phyloP scores from a whole-genome alignment of 345 rosid genomes.

The Acer yangbiense region DNA sequence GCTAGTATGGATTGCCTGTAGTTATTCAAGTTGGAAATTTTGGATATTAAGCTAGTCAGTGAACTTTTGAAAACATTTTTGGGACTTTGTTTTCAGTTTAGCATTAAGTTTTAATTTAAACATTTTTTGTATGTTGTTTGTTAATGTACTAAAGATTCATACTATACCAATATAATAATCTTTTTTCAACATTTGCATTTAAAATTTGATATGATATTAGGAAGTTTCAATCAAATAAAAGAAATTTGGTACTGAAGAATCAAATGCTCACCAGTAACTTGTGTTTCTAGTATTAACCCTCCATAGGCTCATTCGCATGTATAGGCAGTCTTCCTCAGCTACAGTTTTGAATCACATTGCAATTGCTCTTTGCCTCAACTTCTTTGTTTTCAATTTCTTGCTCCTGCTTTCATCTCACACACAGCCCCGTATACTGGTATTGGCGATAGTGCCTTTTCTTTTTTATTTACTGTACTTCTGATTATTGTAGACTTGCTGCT shows the following conservation, averaged over 20 bases:
- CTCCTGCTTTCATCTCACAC: background rate
- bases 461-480: constrained; percentile 14
- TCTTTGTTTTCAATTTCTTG: background rate
- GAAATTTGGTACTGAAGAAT: background rate
- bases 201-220: background rate
- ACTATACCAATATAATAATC: background rate
- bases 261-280: background rate
- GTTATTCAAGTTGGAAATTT: background rate
- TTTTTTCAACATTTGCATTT: background rate
- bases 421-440: background rate
- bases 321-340: background rate
- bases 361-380: background rate
- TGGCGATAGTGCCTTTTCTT: background rate
- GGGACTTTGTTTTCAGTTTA: background rate
- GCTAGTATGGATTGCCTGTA: background rate
- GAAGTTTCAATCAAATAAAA: background rate
- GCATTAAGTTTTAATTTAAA: background rate
- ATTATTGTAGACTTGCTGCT: constrained; percentile 62
- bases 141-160: background rate
- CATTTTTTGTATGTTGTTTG: constrained; percentile 3
- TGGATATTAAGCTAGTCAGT: background rate
- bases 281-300: background rate
- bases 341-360: background rate
- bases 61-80: background rate
- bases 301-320: background rate